These are phyloP conservation scores for Mycena indigotica DNA, from an alignment of 768 basidiomycete species.

Conservation along the genomic window DNA sequence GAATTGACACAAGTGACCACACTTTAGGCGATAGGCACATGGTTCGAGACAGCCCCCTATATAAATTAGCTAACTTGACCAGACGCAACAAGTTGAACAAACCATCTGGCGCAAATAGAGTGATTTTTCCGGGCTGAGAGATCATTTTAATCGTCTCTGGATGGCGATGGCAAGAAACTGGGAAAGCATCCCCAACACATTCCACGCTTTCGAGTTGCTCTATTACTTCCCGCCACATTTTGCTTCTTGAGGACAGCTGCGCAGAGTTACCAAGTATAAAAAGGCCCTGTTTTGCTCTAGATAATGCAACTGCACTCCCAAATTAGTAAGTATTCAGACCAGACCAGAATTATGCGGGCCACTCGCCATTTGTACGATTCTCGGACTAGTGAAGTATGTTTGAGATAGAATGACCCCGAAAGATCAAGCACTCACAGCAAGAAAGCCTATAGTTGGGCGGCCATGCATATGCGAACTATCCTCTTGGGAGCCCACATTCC, in stretches of 20 bases:
- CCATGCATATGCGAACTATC: constrained; percentile 26
- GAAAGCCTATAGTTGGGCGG: constrained; percentile 64
- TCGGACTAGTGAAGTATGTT: constrained; percentile 43
- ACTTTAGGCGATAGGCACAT: constrained; percentile 54
- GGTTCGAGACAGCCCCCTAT: constrained; percentile 64
- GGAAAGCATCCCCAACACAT: constrained; percentile 53
- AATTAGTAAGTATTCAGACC: not conserved
- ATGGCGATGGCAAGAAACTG: constrained; percentile 61
- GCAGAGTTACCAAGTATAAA: constrained; percentile 72
- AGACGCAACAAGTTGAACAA: constrained; percentile 10
- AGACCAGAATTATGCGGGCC: not conserved
- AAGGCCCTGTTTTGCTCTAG: constrained; percentile 72
- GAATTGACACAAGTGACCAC: constrained; percentile 67
- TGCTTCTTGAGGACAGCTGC: constrained; percentile 49
- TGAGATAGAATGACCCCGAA: not conserved
- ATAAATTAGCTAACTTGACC: not conserved
- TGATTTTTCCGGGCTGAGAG: constrained; percentile 54
- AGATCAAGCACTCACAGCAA: constrained; percentile 50
- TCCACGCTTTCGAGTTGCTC: constrained; percentile 55
- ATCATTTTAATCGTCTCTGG: constrained; percentile 43
- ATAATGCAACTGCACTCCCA: constrained; percentile 57
- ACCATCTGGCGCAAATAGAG: constrained; percentile 60
- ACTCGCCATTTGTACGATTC: constrained; percentile 56
- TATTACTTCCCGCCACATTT: constrained; percentile 61
- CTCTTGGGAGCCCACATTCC: constrained; percentile 56